Conservation (phyloP, 208 protist genomes). For the Leishmania tropica region DNA sequence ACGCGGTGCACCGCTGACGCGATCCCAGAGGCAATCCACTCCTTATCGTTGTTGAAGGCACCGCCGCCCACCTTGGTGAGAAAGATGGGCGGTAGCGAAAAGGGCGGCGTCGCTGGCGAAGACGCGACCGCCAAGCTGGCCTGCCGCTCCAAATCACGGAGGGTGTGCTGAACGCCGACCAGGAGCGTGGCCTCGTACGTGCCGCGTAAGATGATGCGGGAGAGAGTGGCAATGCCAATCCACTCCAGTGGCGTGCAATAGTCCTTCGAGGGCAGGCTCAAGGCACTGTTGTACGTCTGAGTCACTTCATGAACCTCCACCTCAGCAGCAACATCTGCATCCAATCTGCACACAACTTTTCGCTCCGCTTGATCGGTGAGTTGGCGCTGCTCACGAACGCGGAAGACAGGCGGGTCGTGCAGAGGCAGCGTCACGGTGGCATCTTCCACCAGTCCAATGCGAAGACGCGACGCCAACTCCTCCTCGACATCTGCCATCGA, state of each 20-base stretch:
- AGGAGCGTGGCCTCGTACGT: conserved; percentile 64
- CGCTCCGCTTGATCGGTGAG: background rate
- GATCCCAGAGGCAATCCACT: conserved; percentile 45
- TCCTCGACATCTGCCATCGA: conserved; percentile 1
- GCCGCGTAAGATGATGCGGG: conserved; percentile 39
- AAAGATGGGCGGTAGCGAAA: conserved; percentile 38
- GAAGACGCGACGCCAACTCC: conserved; percentile 29
- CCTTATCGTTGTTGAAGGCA: conserved; percentile 44
- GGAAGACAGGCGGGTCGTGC: background rate
- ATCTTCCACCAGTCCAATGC: conserved; percentile 49
- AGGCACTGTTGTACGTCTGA: conserved; percentile 56
- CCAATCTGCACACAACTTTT: background rate
- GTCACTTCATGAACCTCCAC: conserved; percentile 33
- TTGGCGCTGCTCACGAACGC: background rate
- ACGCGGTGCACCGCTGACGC: conserved; percentile 20
- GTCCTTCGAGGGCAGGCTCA: conserved; percentile 27
- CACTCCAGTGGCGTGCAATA: background rate
- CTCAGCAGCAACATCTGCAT: background rate
- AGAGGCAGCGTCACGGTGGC: conserved; percentile 40
- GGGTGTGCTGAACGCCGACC: conserved; percentile 42
- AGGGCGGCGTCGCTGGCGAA: no score
- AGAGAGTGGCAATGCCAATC: conserved; percentile 20
- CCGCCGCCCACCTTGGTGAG: conserved; percentile 61
- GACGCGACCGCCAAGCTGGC: background rate
- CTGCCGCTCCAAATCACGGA: conserved; percentile 26